A percentile compares a stretch with the other conserved stretches of the same genome.
Evolutionary conservation across 371 early-diverging fungal genomes (phyloP).

Genomic region (Mortierella polycephala): DNA sequence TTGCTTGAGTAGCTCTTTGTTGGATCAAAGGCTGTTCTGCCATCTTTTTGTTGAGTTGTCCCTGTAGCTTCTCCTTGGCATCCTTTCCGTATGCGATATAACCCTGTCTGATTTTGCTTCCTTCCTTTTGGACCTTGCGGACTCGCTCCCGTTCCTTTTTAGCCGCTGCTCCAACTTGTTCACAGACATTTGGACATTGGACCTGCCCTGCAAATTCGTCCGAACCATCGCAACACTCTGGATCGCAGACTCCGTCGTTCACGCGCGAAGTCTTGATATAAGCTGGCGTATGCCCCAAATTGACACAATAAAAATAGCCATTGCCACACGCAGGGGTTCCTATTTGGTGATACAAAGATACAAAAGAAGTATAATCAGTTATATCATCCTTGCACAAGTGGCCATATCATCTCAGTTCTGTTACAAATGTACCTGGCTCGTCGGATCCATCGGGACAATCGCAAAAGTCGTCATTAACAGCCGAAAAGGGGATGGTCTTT

Average conservation of each 20-base stretch:
- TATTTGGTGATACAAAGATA: slow-evolving; percentile 36
- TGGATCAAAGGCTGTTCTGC: slow-evolving; percentile 51
- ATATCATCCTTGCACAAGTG: neutral
- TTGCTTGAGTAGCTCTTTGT: slow-evolving; percentile 47
- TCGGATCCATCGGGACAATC: slow-evolving; percentile 96
- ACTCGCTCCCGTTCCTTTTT: slow-evolving; percentile 29
- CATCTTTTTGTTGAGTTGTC: slow-evolving; percentile 47
- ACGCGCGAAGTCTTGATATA: slow-evolving; percentile 79
- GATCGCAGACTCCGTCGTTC: slow-evolving; percentile 95
- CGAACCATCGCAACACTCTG: slow-evolving; percentile 94
- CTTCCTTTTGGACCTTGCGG: slow-evolving; percentile 22
- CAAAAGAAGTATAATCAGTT: neutral
- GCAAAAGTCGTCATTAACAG: slow-evolving; percentile 96
- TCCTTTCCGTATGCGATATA: slow-evolving; percentile 57
- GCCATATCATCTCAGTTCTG: neutral
- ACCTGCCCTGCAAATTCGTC: slow-evolving; percentile 77
- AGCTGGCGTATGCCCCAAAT: slow-evolving; percentile 79
- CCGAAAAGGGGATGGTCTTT: slow-evolving; percentile 68
- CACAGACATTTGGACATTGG: slow-evolving; percentile 81
- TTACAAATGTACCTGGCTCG: slow-evolving; percentile 80
- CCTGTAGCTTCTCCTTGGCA: slow-evolving; percentile 39
- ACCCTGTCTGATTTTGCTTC: slow-evolving; percentile 33
- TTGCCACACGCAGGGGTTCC: slow-evolving; percentile 93
- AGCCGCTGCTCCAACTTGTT: slow-evolving; percentile 52
- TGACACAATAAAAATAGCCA: slow-evolving; percentile 83